These are phyloP conservation scores for Dactylellina drechsleri DNA, from an alignment of 2,329 filamentous ascomycete genomes.

Conservation along the genomic window DNA sequence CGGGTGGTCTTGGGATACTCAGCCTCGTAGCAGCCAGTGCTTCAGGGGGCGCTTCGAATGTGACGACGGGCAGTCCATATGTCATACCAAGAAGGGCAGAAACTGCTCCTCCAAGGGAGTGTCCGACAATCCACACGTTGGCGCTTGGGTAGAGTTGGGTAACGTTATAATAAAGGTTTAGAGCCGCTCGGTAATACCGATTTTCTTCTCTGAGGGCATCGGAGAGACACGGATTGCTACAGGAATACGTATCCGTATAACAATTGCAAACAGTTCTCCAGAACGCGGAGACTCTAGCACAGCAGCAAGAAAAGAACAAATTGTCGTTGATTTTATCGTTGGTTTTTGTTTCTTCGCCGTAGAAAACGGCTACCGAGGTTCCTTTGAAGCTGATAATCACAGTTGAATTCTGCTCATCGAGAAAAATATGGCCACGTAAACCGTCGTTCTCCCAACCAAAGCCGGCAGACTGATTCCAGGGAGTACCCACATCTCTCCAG, in stretches of 20 bases:
- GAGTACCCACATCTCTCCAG: constrained; percentile 82
- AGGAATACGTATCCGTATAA: constrained; percentile 83
- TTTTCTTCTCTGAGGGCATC: constrained; percentile 81
- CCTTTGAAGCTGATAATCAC: constrained; percentile 93
- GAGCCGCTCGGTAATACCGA: constrained; percentile 87
- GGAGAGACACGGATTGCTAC: constrained; percentile 89
- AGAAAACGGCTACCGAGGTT: constrained; percentile 88
- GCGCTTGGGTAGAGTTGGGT: constrained; percentile 82
- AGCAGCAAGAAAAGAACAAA: constrained; percentile 97
- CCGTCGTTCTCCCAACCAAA: constrained; percentile 95
- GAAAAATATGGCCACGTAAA: constrained; percentile 89
- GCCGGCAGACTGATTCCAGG: constrained; percentile 85
- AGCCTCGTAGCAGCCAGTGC: constrained; percentile 85
- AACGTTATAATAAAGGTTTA: constrained; percentile 91
- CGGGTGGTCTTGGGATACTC: constrained; percentile 79
- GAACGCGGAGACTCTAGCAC: constrained; percentile 68
- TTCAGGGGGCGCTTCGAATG: constrained; percentile 92
- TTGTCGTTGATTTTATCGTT: constrained; percentile 99
- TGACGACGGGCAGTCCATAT: constrained; percentile 88
- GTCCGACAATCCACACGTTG: constrained; percentile 88
- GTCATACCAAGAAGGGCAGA: constrained; percentile 89
- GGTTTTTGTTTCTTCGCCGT: constrained; percentile 94
- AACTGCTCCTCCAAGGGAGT: constrained; percentile 90
- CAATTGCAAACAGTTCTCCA: constrained; percentile 96
- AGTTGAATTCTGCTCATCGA: constrained; percentile 84